Percentiles rank a stretch among this genome's conserved stretches.
Conservation (phyloP, 345 rosid genomes). For the Hibiscus syriacus region DNA sequence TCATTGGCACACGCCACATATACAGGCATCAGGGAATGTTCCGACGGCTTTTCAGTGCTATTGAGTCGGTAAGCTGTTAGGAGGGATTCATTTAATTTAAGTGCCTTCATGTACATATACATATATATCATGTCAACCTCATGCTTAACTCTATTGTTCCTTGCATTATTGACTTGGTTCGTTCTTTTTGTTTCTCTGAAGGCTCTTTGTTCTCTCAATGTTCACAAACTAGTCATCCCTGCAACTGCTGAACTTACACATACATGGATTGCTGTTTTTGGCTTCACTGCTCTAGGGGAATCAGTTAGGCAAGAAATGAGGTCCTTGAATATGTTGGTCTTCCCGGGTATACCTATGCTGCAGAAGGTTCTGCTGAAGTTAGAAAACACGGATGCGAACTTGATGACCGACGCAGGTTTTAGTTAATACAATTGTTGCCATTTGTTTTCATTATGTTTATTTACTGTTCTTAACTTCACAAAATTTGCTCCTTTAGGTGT, state of each 20-base stretch:
- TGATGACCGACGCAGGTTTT: conserved; percentile 26
- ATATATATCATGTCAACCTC: no score
- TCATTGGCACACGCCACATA: no score
- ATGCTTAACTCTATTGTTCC: no score
- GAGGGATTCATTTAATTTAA: no score
- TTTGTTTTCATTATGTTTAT: background rate
- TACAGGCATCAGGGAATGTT: no score
- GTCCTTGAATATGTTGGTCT: conserved; percentile 65
- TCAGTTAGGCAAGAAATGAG: conserved; percentile 44
- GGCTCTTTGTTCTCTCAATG: conserved; percentile 61
- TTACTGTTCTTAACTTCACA: background rate
- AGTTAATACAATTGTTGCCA: background rate
- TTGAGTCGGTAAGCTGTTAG: no score
- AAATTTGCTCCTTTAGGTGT: conserved; percentile 12
- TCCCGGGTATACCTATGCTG: conserved; percentile 79
- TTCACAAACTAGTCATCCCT: conserved; percentile 69
- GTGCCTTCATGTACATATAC: no score
- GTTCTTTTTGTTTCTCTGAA: conserved; percentile 14
- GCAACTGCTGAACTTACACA: conserved; percentile 67
- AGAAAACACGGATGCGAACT: conserved; percentile 24
- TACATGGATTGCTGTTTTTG: conserved; percentile 72
- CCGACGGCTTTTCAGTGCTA: no score
- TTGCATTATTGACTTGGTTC: no score
- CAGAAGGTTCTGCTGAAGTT: conserved; percentile 43
- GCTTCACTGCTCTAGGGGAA: conserved; percentile 50